Evolutionary conservation across 2,329 filamentous ascomycete species (phyloP).

Genomic region (Fusarium chaquense): DNA sequence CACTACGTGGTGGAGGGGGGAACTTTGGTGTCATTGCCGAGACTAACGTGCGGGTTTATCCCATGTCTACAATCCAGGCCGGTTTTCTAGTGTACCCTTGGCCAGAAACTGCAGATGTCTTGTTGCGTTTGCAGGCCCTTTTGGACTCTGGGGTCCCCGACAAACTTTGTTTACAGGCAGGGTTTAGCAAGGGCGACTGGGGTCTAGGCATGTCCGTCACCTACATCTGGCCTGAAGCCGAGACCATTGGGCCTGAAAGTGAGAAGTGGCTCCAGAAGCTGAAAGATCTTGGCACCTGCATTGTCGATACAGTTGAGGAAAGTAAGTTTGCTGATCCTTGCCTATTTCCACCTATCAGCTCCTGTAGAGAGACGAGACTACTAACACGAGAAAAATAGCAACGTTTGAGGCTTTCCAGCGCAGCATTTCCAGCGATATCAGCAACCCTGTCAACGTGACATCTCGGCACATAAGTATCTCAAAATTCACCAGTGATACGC

Average conservation of each 20-base stretch:
- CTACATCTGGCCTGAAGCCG: slow-evolving; percentile 9
- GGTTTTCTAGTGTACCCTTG: slow-evolving; percentile 10
- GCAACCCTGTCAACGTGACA: slow-evolving; percentile 9
- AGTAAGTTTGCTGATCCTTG: not conserved
- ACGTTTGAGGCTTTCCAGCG: slow-evolving; percentile 4
- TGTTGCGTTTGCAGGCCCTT: slow-evolving; percentile 4
- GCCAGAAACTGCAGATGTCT: slow-evolving; percentile 1
- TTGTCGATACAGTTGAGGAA: not conserved
- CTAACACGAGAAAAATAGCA: not conserved
- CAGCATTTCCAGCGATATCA: slow-evolving; percentile 4
- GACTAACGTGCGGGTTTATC: slow-evolving; percentile 32
- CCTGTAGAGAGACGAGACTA: not conserved
- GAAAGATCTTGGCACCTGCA: slow-evolving; percentile 1
- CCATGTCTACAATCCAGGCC: slow-evolving; percentile 9
- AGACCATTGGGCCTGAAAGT: slow-evolving; percentile 1
- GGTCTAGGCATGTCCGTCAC: slow-evolving; percentile 11
- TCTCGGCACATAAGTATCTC: slow-evolving; percentile 6
- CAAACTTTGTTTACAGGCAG: slow-evolving; percentile 1
- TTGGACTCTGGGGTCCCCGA: slow-evolving; percentile 5
- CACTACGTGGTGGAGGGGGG: slow-evolving; percentile 35
- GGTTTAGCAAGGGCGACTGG: slow-evolving; percentile 10
- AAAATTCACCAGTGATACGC: not conserved
- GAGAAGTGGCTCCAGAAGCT: slow-evolving; percentile 8
- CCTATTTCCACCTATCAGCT: not conserved
- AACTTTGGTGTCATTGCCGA: slow-evolving; percentile 36